Evolutionary conservation across 345 rosid species (phyloP), one percentile per base, ranked within the genome.

Genomic region (Hibiscus syriacus): DNA sequence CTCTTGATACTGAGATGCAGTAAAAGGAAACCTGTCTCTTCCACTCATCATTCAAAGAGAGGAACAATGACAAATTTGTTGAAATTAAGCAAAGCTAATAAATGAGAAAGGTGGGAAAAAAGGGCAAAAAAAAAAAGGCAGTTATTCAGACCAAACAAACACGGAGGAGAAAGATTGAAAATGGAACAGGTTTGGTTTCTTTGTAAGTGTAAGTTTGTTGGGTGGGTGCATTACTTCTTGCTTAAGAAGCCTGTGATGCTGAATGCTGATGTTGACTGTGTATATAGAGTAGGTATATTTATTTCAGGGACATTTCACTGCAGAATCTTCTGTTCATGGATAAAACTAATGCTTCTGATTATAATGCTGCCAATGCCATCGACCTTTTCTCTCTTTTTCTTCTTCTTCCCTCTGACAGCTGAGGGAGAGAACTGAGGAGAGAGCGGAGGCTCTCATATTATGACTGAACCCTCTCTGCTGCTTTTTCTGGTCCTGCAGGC

Each of bases 1-100:
- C 75, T 91, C 97, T 69, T 89, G 93, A 90, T 89, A 87, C 70
- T 91, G 97, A 0, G 74, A 62, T 61, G 55, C 74, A 61, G 90
- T 83, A 78, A 86, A 86, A 36, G 74, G 73, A 58, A 27, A 70
- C 14, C 46, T 69, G 14, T 70, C 48, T 58, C 66, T 59, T 30
- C 49, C 66, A 48, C 66, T 70, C 72, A 70, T 70, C 66, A 4
- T 59, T 34, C 32, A 27, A 19, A 13, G 14, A 39, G 48, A 34
- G 27, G 12, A 3, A 13, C 48, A 4, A 43, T 43, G 48, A 26
- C 16, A 62, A 62, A 62, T 13, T 36, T 63, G 36, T 64, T 45
- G 34, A 41, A 63, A 43, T 19, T 49, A 26, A 48, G 34, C 34
- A 30, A 30, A 26, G 16, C 36, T 45, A n/a, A 45, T 3, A 43